Evolutionary conservation across 75 land plant genomes (phyloP), one percentile per base, ranked within the genome.

Genomic region (Larix kaempferi): DNA sequence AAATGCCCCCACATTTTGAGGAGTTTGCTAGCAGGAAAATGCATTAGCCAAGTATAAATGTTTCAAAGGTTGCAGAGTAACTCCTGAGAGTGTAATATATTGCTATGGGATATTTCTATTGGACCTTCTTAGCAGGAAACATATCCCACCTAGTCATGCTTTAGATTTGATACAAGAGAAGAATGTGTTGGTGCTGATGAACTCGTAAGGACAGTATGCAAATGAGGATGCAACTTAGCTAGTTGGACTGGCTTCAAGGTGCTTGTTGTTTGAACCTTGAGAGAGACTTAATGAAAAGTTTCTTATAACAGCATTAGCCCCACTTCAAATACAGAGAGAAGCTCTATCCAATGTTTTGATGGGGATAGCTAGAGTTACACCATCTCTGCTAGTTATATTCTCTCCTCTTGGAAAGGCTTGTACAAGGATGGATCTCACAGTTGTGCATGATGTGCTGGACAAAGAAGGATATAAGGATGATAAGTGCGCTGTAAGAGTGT

Each of bases 391-490:
- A 58, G 85, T 87, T 41, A 78, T 85, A 63, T 87, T 94, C 17
- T 94, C 96, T 71, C 85, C 92, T 2, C 87, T 90, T 71, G 92
- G 92, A 61, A 87, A 95, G 82, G 98, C 98, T 19, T 94, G 97
- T 77, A 85, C 92, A 27, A 88, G 88, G 66, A 91, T 93, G 93
- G 96, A 95, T 73, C 89, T 95, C 52, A 87, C 96, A 56, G 89
- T 92, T 41, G 90, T 95, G n/a, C 97, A 95, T 85, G 98, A 95
- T 62, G 89, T 95, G 0, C 71, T 95, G 78, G 85, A 91, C 21
- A 91, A 94, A 81, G 88, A 83, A 33, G 94, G 98, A 44, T 95
- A 95, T 62, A 93, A 93, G 59, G 98, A 93, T 76, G 98, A 95
- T 65, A 96, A 95, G 60, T 94, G 98, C 76, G 89, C 96, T 26